Conservation (phyloP, 2,329 filamentous ascomycete genomes). For the Aspergillus pseudotamarii region DNA sequence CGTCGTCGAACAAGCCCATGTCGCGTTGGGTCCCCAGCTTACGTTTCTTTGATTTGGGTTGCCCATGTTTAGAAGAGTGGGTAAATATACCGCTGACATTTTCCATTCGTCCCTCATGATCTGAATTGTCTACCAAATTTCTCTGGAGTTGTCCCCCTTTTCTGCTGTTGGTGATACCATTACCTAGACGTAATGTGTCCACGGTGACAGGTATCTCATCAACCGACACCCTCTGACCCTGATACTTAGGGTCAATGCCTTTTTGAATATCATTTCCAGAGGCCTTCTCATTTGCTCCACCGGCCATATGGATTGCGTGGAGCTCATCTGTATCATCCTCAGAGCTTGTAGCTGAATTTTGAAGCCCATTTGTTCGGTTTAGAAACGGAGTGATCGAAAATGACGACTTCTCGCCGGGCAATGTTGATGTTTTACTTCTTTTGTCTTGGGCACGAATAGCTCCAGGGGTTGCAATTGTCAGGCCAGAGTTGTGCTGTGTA, state of each 20-base stretch:
- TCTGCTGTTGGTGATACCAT: slow-evolving; percentile 1
- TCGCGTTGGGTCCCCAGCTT: slow-evolving; percentile 67
- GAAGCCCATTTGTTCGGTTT: slow-evolving; percentile 69
- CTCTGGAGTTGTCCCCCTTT: slow-evolving; percentile 19
- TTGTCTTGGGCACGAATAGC: slow-evolving; percentile 57
- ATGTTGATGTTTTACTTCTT: slow-evolving; percentile 58
- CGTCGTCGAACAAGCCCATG: slow-evolving; percentile 71
- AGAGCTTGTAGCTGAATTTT: slow-evolving; percentile 33
- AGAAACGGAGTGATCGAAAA: slow-evolving; percentile 96
- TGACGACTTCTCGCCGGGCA: slow-evolving; percentile 80
- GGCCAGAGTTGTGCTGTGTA: slow-evolving; percentile 44
- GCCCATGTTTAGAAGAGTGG: slow-evolving; percentile 24
- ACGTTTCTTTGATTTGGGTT: slow-evolving; percentile 66
- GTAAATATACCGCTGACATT: slow-evolving; percentile 21
- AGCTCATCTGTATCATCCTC: slow-evolving; percentile 30
- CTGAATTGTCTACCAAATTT: neutral
- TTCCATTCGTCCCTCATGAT: slow-evolving; percentile 20
- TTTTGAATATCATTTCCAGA: neutral
- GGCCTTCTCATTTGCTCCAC: neutral
- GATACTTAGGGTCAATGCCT: neutral
- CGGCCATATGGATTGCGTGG: slow-evolving; percentile 17
- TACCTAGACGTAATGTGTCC: slow-evolving; percentile 2
- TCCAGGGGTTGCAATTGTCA: slow-evolving; percentile 56
- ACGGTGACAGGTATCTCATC: neutral
- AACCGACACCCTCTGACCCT: neutral